Base-by-base conservation (phyloP, 2,329 filamentous ascomycete species). In the Fusarium sp. region DNA sequence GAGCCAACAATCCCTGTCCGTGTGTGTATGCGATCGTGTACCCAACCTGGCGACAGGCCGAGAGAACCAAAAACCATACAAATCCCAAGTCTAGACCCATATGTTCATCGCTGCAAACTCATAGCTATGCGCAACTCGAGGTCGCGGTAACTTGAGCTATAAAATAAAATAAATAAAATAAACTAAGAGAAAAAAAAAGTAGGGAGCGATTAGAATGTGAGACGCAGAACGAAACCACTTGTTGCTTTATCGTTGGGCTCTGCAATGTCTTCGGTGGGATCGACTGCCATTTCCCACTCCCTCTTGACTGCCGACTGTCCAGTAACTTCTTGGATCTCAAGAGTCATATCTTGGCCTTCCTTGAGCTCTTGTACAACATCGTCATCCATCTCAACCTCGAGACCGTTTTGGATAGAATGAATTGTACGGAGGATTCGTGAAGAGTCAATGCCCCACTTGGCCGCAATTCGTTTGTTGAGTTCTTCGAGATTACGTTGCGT, bases 281-380 rank as follows among this genome's bases (percentile, higher is more conserved):
- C 87, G 27, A 89, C 75, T 4, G 82, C 80, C 86, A 89, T 89
- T 54, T 89, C 87, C 87, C 87, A 89, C 68, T 89, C 87, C 35
- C 82, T 78, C 73, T 89, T 88, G 37, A 81, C 71, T 25, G 56
- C 36, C 23, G 71, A 46, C 29, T 73, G 72, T 29, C 81, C 79
- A 6, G 76, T 71, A n/a, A 82, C 73, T 69, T 87, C 83, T 18
- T 77, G 76, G 40, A 92, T 83, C 70, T 96, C 90, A 58, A 92
- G 85, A 59, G 90, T 87, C 91, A 98, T 96, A 74, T 97, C 95
- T 78, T 98, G 93, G 31, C 94, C 94, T 80, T 99, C 96, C 3
- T 89, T 87, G 51, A 98, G 83, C 77, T 95, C 91, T 42, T 87
- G 87, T 31, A 98, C 88, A 46, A 96, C 90, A 66, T 97, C 94